phyloP scores from a whole-genome alignment of 2,329 filamentous ascomycete species.

The Aureobasidium vineae region DNA sequence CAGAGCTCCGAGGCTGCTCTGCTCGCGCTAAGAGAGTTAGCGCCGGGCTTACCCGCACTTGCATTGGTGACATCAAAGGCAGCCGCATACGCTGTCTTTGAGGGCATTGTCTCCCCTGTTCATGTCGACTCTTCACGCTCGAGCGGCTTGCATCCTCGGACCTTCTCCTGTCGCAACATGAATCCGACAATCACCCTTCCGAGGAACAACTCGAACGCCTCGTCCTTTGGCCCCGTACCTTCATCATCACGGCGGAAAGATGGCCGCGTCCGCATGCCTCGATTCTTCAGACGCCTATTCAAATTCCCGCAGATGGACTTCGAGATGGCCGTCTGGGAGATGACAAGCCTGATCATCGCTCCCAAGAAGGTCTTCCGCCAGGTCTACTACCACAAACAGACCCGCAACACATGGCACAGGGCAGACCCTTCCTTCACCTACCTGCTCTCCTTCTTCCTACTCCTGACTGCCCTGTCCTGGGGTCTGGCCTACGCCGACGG shows the following conservation, averaged over 20 bases:
- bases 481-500: conserved; percentile 55
- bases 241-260: conserved; percentile 41
- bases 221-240: conserved; percentile 53
- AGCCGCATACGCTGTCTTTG: not conserved
- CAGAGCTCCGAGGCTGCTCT: conserved; percentile 6
- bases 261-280: conserved; percentile 59
- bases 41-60: not conserved
- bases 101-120: not conserved
- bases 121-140: not conserved
- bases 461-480: conserved; percentile 56
- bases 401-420: conserved; percentile 68
- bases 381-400: conserved; percentile 67
- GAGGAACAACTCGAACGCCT: conserved; percentile 53
- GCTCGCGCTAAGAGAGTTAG: not conserved
- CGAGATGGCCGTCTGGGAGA: conserved; percentile 71
- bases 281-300: conserved; percentile 67
- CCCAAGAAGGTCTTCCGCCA: conserved; percentile 70
- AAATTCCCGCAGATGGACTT: conserved; percentile 75
- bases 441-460: conserved; percentile 63
- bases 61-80: not conserved
- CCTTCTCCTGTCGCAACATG: conserved; percentile 40
- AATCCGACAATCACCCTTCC: conserved; percentile 61
- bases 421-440: conserved; percentile 69
- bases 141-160: not conserved
- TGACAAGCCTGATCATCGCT: conserved; percentile 65